phyloP scores from a whole-genome alignment of 257 asterid species.

The Scutellaria baicalensis region DNA sequence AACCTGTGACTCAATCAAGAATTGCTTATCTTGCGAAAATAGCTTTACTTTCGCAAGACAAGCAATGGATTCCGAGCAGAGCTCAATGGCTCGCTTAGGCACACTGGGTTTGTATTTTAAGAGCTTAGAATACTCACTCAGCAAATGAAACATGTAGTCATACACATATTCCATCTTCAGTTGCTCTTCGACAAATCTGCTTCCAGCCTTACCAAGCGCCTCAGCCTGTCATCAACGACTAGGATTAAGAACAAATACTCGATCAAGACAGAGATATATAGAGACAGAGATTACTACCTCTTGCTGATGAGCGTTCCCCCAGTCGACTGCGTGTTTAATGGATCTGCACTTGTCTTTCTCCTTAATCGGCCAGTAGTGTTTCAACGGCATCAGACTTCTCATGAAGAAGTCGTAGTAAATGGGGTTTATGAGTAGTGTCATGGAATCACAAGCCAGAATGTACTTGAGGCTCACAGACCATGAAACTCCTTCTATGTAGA shows the following conservation, averaged over 20 bases:
- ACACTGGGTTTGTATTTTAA: constrained; percentile 50
- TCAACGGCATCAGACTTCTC: constrained; percentile 60
- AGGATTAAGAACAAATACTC: not conserved
- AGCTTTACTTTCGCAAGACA: constrained; percentile 21
- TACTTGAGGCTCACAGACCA: constrained; percentile 93
- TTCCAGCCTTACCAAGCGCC: constrained; percentile 47
- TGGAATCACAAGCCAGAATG: constrained; percentile 72
- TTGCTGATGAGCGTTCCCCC: constrained; percentile 53
- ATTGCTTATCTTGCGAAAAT: constrained; percentile 16
- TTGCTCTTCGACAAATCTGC: constrained; percentile 37
- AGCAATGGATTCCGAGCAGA: constrained; percentile 57
- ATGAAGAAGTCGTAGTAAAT: constrained; percentile 64
- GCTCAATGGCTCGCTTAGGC: constrained; percentile 36
- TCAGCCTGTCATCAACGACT: constrained; percentile 34
- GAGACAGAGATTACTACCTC: constrained; percentile 5
- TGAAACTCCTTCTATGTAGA: constrained; percentile 71
- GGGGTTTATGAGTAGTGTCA: constrained; percentile 43
- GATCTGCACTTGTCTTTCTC: constrained; percentile 53
- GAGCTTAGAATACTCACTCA: constrained; percentile 52
- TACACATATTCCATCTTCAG: constrained; percentile 55
- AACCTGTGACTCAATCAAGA: constrained; percentile 50
- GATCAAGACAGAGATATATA: no score
- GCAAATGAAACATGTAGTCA: constrained; percentile 73
- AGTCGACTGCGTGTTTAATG: constrained; percentile 63
- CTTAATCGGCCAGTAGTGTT: constrained; percentile 77